Conservation (phyloP, 2,329 filamentous ascomycete species). For the Erysiphe neolycopersici region DNA sequence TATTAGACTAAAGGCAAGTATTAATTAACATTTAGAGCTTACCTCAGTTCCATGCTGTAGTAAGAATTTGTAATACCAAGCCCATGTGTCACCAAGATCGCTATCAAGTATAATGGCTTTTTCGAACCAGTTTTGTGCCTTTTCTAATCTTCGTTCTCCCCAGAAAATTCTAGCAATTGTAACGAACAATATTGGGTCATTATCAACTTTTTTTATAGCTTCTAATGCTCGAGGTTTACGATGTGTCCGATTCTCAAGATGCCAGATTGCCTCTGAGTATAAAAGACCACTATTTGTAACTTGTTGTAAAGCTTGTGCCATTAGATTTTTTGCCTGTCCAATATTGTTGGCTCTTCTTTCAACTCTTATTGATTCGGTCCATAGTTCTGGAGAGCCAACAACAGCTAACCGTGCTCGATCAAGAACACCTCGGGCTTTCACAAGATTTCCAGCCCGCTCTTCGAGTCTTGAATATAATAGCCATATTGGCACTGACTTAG, state of each 20-base stretch:
- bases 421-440: slow-evolving; percentile 83
- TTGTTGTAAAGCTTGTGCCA: slow-evolving; percentile 82
- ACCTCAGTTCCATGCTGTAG: slow-evolving; percentile 68
- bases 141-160: slow-evolving; percentile 75
- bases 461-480: slow-evolving; percentile 71
- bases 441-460: slow-evolving; percentile 54
- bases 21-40: slow-evolving; percentile 8
- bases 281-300: slow-evolving; percentile 67
- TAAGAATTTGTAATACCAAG: slow-evolving; percentile 92
- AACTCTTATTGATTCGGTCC: slow-evolving; percentile 81
- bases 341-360: slow-evolving; percentile 70
- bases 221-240: slow-evolving; percentile 77
- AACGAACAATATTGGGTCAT: slow-evolving; percentile 67
- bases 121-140: slow-evolving; percentile 92
- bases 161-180: slow-evolving; percentile 91
- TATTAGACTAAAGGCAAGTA: slow-evolving; percentile 1
- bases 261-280: slow-evolving; percentile 88
- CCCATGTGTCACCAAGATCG: slow-evolving; percentile 81
- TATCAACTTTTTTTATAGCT: slow-evolving; percentile 91
- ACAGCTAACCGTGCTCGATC: slow-evolving; percentile 74
- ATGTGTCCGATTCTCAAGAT: slow-evolving; percentile 74
- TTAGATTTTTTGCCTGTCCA: slow-evolving; percentile 63
- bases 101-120: slow-evolving; percentile 74
- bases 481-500: slow-evolving; percentile 67
- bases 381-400: slow-evolving; percentile 60